Evolutionary conservation across 208 protist species (phyloP).

Genomic region (Histomonas meleagridis): DNA sequence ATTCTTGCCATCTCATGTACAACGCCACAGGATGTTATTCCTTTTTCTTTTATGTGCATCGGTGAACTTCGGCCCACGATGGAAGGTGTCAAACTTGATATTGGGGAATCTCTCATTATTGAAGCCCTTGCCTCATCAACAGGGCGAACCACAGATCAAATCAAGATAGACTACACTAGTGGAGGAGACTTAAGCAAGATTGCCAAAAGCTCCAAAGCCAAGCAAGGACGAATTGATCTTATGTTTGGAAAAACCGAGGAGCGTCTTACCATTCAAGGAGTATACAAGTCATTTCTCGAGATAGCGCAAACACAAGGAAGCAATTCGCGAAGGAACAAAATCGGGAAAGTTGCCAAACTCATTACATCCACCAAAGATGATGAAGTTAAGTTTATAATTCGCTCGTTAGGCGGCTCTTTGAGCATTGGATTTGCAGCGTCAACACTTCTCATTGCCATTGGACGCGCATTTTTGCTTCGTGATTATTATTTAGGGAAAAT

Average conservation of each 20-base stretch:
- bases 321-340: not conserved
- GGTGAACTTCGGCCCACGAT: not conserved
- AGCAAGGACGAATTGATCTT: not conserved
- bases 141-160: not conserved
- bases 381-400: conserved; percentile 39
- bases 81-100: not conserved
- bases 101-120: conserved; percentile 3
- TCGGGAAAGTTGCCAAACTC: not conserved
- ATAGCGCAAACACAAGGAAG: not conserved
- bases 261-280: not conserved
- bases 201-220: not conserved
- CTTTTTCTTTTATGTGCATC: not conserved
- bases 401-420: not conserved
- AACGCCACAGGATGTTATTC: conserved; percentile 8
- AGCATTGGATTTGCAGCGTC: not conserved
- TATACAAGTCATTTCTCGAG: not conserved
- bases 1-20: not conserved
- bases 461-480: not conserved
- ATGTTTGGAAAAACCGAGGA: not conserved
- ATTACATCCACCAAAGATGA: not conserved
- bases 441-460: not conserved
- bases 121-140: not conserved
- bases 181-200: not conserved
- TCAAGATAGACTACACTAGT: not conserved
- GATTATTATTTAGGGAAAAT: not conserved